Conservation (phyloP, 2,329 filamentous ascomycete species). For the Trichophyton schoenleinii region DNA sequence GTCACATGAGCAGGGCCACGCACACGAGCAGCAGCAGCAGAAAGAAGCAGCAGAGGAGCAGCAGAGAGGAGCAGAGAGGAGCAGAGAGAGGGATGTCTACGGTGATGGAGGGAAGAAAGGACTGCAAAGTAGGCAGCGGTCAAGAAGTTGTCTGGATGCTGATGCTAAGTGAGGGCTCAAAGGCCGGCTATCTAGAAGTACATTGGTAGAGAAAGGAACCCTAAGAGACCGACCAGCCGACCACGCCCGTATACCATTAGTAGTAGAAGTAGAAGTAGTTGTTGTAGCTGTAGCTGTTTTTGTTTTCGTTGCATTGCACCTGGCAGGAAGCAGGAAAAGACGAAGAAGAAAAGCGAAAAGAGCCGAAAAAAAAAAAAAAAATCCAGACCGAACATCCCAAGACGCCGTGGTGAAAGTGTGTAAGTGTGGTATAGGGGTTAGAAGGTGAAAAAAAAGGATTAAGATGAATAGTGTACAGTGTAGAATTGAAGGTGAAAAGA, state of each 20-base stretch:
- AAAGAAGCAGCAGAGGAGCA: not conserved
- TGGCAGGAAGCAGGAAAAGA: not conserved
- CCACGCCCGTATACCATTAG: not conserved
- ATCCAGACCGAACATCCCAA: not conserved
- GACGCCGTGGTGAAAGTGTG: not conserved
- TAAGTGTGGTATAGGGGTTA: not conserved
- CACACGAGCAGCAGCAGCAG: not conserved
- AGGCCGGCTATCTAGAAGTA: not conserved
- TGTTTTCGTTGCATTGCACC: not conserved
- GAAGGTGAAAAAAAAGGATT: not conserved
- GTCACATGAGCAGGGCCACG: not conserved
- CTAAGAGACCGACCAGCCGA: not conserved
- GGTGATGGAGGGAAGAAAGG: not conserved
- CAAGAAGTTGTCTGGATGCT: not conserved
- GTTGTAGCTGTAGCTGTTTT: too few species aligned
- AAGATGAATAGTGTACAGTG: not conserved
- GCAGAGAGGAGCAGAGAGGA: not conserved
- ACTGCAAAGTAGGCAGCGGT: not conserved
- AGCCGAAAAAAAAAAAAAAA: not conserved
- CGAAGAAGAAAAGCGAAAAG: not conserved
- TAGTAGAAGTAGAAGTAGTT: not conserved
- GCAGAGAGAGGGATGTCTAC: not conserved
- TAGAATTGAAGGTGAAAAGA: not conserved
- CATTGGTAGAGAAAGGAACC: not conserved
- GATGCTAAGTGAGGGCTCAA: not conserved